Conservation (phyloP, 495 filamentous ascomycete species). For the Penicillium roqueforti region DNA sequence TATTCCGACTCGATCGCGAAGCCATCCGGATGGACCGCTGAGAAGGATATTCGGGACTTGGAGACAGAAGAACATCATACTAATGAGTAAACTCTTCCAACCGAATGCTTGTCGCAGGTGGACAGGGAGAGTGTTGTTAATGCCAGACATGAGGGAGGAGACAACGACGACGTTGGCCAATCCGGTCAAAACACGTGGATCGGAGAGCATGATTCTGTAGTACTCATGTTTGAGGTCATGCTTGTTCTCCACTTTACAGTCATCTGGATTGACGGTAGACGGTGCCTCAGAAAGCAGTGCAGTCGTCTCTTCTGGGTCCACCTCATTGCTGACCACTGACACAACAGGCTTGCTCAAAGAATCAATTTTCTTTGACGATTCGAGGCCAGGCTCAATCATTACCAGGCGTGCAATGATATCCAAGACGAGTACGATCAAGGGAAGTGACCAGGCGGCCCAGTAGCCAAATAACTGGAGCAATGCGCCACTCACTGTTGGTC, state of each 20-base stretch:
- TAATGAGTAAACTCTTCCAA: conserved; percentile 11
- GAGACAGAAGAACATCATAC: conserved; percentile 17
- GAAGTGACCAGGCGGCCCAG: conserved; percentile 15
- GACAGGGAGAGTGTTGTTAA: conserved; percentile 16
- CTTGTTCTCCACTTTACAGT: not conserved
- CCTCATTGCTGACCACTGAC: not conserved
- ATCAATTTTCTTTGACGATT: not conserved
- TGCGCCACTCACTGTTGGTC: conserved; percentile 13
- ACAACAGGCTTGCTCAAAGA: not conserved
- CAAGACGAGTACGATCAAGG: conserved; percentile 9
- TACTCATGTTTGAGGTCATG: not conserved
- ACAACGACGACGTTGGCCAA: conserved; percentile 1
- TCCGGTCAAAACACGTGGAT: conserved; percentile 4
- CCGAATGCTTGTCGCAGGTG: conserved; percentile 12
- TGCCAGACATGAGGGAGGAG: conserved; percentile 1
- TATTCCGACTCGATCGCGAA: conserved; percentile 14
- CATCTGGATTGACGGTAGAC: not conserved
- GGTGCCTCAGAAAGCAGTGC: not conserved
- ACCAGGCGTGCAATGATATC: conserved; percentile 14
- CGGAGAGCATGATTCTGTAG: conserved; percentile 13
- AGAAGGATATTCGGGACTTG: conserved; percentile 13
- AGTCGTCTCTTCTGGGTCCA: conserved; percentile 1
- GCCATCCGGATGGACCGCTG: conserved; percentile 13
- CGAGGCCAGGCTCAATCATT: conserved; percentile 12
- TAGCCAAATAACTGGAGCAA: conserved; percentile 17